phyloP scores from a whole-genome alignment of 306 rosid species.

The Dalbergia oliveri region DNA sequence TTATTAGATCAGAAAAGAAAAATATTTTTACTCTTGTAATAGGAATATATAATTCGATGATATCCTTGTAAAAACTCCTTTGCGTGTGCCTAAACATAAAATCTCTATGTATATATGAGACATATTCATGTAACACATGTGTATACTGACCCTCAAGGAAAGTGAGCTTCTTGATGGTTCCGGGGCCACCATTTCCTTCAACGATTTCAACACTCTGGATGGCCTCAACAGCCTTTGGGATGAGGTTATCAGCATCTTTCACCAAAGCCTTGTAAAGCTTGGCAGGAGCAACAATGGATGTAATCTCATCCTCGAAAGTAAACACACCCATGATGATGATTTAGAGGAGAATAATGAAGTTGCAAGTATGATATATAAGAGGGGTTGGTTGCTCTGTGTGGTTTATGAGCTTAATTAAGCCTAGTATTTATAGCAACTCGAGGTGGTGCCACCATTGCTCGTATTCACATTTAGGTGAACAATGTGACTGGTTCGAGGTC shows the following conservation, averaged over 20 bases:
- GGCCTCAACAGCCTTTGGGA: constrained; percentile 29
- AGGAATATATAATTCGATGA: too few relatives aligned
- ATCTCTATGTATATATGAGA: too few relatives aligned
- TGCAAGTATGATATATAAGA: background rate
- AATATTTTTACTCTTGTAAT: too few relatives aligned
- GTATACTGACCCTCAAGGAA: constrained; percentile 36
- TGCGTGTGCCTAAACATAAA: too few relatives aligned
- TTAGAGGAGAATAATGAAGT: background rate
- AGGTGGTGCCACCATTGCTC: background rate
- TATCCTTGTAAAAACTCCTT: too few relatives aligned
- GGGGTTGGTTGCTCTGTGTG: background rate
- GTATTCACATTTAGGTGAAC: background rate
- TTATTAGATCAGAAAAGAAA: too few relatives aligned
- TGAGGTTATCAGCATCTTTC: constrained; percentile 26
- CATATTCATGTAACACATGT: too few relatives aligned
- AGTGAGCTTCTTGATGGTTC: constrained; percentile 54
- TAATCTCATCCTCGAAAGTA: constrained; percentile 41
- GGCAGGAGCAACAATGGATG: constrained; percentile 39
- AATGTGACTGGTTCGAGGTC: background rate
- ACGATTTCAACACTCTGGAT: constrained; percentile 40
- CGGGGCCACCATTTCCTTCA: constrained; percentile 51
- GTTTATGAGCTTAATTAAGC: constrained; percentile 6
- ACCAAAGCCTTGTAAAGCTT: constrained; percentile 46
- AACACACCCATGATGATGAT: constrained; percentile 45
- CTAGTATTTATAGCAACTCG: constrained; percentile 29